These are phyloP conservation scores for Talaromyces wortmannii DNA, from an alignment of 495 filamentous ascomycete species.

Conservation along the genomic window DNA sequence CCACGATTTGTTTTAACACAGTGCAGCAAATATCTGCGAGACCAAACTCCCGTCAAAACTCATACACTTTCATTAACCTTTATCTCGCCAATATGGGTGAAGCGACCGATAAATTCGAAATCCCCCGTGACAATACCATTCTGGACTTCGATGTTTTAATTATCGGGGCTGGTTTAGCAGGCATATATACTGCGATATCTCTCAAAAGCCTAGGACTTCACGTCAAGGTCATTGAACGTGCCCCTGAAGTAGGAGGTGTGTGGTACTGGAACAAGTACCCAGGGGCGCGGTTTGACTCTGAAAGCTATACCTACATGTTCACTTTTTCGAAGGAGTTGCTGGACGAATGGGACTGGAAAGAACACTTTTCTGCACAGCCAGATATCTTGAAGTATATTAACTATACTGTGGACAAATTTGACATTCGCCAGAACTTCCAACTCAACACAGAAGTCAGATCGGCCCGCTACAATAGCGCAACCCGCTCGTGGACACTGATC, in stretches of 20 bases:
- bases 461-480: conserved; percentile 13
- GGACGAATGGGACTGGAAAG: conserved; percentile 20
- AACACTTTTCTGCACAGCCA: conserved; percentile 15
- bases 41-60: no score
- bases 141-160: conserved; percentile 37
- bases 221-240: conserved; percentile 38
- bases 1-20: no score
- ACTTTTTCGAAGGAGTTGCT: conserved; percentile 14
- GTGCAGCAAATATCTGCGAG: no score
- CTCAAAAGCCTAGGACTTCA: conserved; percentile 35
- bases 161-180: conserved; percentile 43
- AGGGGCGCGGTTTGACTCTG: conserved; percentile 13
- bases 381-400: conserved; percentile 16
- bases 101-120: not conserved
- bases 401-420: conserved; percentile 14
- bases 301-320: conserved; percentile 15
- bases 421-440: conserved; percentile 19
- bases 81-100: not conserved
- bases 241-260: conserved; percentile 34
- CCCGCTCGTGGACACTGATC: conserved; percentile 9
- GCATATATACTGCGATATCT: conserved; percentile 32
- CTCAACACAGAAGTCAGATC: conserved; percentile 16
- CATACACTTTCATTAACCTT: no score
- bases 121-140: not conserved
- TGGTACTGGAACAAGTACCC: conserved; percentile 34